These are phyloP conservation scores for Beauveria rudraprayagi DNA, from an alignment of 2,329 filamentous ascomycete species.

Conservation along the genomic window DNA sequence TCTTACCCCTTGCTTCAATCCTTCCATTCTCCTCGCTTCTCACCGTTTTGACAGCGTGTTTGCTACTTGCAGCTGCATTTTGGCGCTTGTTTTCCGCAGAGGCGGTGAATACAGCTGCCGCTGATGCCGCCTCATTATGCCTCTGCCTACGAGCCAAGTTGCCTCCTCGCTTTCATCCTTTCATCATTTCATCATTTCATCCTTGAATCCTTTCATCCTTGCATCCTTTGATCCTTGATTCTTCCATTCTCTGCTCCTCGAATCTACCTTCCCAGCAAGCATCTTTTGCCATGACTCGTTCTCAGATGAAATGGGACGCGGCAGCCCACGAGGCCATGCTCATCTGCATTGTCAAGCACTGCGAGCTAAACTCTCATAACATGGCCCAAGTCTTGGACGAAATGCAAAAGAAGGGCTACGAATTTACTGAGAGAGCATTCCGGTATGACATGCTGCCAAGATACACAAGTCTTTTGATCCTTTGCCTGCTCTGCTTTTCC, in stretches of 20 bases:
- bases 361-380: conserved; percentile 25
- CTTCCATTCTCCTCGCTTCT: not conserved
- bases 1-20: not conserved
- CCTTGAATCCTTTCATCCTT: conserved; percentile 1
- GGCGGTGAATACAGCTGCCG: not conserved
- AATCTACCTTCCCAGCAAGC: not conserved
- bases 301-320: conserved; percentile 32
- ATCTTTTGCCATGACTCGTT: conserved; percentile 10
- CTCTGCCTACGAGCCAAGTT: not conserved
- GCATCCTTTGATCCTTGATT: not conserved
- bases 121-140: not conserved
- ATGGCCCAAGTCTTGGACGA: conserved; percentile 30
- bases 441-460: conserved; percentile 24
- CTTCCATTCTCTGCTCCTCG: too few relatives aligned
- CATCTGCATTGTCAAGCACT: conserved; percentile 29
- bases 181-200: not conserved
- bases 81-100: not conserved
- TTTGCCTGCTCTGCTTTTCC: not conserved
- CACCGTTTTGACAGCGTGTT: not conserved
- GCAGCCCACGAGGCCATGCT: conserved; percentile 37
- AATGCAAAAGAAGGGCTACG: conserved; percentile 30
- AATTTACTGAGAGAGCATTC: conserved; percentile 32
- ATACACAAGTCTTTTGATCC: not conserved
- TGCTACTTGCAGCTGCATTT: not conserved
- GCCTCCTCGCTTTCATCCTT: conserved; percentile 1